Base-by-base conservation (phyloP, 768 basidiomycete species). In the Pleurotus giganteus region DNA sequence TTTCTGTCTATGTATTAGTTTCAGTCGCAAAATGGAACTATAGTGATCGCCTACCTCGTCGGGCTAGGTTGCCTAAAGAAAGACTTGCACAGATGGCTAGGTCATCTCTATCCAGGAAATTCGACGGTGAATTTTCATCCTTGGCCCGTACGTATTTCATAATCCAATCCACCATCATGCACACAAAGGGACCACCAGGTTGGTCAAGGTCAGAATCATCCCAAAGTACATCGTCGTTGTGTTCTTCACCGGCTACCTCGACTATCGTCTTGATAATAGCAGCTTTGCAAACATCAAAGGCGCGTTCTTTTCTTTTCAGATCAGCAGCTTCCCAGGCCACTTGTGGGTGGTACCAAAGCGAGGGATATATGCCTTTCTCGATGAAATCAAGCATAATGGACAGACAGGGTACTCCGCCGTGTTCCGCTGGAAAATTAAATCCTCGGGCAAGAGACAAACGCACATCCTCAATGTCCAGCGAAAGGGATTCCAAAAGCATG, bases 211-310 rank as follows among this genome's bases (percentile, higher is more conserved):
- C 80, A 17, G 76, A 79, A 41, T 82, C 79, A 59, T 87, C 84
- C 85, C 89, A 92, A n/a, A 93, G 72, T 6, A 86, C 80, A 47
- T 91, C 85, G 57, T 80, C 81, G 59, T 90, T 92, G 59, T 79
- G 82, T 58, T 89, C 88, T 65, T 92, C 89, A 34, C 91, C 91
- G 7, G 90, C 83, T 36, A 89, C 83, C 63, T 93, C 92, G 26
- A 95, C 91, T 13, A 94, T 81, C 2, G 88, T 82, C 62, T 93
- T 92, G 68, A 94, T 86, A 7, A 94, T 74, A 0, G 90, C 91
- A 3, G 86, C 88, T 70, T 94, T 95, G 71, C 91, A 91, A 26
- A 86, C 80, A 60, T 85, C 83, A 58, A 95, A 88, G 2, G 80
- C 77, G 65, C 88, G 88, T 66, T 89, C 83, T 69, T 82, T 86